Evolutionary conservation across 2,329 filamentous ascomycete genomes (phyloP), one percentile per base, ranked within the genome.

Genomic region (Helminthosporium solani): DNA sequence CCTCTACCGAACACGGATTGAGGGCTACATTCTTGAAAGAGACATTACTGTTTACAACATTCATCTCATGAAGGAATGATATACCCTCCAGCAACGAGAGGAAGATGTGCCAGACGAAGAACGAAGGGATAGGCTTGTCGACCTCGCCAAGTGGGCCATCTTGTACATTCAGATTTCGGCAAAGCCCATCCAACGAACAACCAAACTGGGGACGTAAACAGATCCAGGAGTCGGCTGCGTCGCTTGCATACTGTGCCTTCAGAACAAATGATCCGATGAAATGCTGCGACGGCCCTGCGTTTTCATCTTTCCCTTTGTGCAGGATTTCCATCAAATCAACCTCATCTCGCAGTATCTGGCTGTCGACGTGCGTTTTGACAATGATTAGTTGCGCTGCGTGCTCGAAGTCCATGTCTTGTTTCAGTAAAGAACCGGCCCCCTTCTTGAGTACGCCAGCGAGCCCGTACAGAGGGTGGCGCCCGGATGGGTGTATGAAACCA

Each of bases 41-140:
- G 16, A 54, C 15, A 8, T 23, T 47, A 2, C 37, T 38, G 30
- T 56, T 47, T 18, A 38, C 30, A 8, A 52, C 15, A 7, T 44
- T 46, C 7, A 39, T 30, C 2, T 21, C 35, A 35, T 53, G 49
- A 7, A 54, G 15, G 8, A 48, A 50, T 0, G 21, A 6, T 7
- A 54, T 19, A 1, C 47, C 44, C 21, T 49, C 36, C 6, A 60
- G 7, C 19, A 60, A 15, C 2, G 33, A 39, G 3, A 56, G 3
- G 25, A 49, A 47, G 18, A 55, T 42, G 19, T 58, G 57, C 44
- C 43, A 52, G 5, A 57, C 34, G 4, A 54, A 44, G 39, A 47
- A 60, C 4, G 34, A 30, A 6, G 49, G 48, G 3, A 58, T 16
- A 8, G 18, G 16, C 12, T n/a, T 18, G 1, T 2, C 30, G 11